phyloP scores from a whole-genome alignment of 768 basidiomycete genomes.

The Termitomyces sp. region DNA sequence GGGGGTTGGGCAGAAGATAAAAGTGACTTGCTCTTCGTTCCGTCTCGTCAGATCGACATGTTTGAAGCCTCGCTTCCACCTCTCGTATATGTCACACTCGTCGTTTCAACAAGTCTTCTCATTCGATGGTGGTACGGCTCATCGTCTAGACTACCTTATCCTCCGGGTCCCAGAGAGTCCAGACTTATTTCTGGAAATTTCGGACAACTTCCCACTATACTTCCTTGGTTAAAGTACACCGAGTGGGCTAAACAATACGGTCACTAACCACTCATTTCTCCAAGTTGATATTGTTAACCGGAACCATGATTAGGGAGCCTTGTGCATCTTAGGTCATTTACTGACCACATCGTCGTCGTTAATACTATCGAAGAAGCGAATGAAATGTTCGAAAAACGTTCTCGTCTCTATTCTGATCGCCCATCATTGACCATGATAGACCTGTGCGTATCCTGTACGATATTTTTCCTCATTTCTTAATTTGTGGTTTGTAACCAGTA shows the following conservation, averaged over 20 bases:
- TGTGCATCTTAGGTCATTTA: not conserved
- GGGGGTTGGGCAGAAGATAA: not conserved
- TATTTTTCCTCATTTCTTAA: too few relatives aligned
- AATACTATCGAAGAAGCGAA: not conserved
- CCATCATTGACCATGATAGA: slow-evolving; percentile 17
- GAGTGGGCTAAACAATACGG: slow-evolving; percentile 5
- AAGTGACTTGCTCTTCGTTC: not conserved
- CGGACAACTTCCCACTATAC: not conserved
- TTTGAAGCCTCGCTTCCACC: too few relatives aligned
- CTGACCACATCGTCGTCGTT: not conserved
- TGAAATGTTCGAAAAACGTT: slow-evolving; percentile 25
- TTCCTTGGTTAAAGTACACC: not conserved
- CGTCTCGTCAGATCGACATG: too few relatives aligned
- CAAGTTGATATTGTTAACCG: not conserved
- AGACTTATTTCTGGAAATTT: not conserved
- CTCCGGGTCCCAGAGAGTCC: not conserved
- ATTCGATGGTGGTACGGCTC: not conserved
- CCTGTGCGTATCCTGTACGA: slow-evolving; percentile 11
- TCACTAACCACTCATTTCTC: not conserved
- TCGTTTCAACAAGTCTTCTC: not conserved
- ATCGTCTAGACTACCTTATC: not conserved
- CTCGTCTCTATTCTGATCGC: slow-evolving; percentile 23
- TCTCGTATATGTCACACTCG: too few relatives aligned
- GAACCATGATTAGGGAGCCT: not conserved
- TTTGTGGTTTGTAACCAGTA: slow-evolving; percentile 14